Evolutionary conservation across 2,329 filamentous ascomycete genomes (phyloP).

Genomic region (Fusarium sp.): DNA sequence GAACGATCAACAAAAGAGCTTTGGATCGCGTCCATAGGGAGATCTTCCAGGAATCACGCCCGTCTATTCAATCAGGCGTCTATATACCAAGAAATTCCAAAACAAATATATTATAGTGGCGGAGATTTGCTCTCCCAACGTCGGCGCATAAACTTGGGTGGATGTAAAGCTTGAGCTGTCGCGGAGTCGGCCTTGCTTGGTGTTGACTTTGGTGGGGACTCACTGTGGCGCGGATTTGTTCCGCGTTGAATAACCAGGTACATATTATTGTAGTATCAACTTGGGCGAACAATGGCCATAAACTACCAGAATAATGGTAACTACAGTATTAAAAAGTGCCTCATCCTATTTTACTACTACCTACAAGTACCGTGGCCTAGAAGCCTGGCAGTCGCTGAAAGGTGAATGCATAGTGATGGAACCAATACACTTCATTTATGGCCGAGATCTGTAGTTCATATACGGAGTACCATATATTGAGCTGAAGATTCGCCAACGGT

Average conservation of each 20-base stretch:
- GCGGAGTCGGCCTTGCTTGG: conserved; percentile 3
- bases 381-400: not conserved
- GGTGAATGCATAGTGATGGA: not conserved
- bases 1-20: conserved; percentile 11
- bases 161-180: conserved; percentile 24
- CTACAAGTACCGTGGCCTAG: too few species aligned
- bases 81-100: not conserved
- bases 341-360: not conserved
- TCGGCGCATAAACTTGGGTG: conserved; percentile 19
- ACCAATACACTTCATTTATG: not conserved
- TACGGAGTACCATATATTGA: not conserved
- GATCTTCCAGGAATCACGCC: not conserved
- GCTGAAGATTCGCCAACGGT: not conserved
- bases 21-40: conserved; percentile 12
- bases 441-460: not conserved
- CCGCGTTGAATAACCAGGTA: not conserved
- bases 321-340: not conserved
- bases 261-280: too few species aligned
- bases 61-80: not conserved
- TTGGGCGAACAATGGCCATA: not conserved
- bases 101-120: not conserved
- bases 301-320: not conserved
- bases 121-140: not conserved
- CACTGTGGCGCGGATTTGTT: conserved; percentile 21
- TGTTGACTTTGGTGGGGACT: conserved; percentile 26